These are phyloP conservation scores for Emergomyces africanus DNA, from an alignment of 2,329 filamentous ascomycete species.

Conservation along the genomic window DNA sequence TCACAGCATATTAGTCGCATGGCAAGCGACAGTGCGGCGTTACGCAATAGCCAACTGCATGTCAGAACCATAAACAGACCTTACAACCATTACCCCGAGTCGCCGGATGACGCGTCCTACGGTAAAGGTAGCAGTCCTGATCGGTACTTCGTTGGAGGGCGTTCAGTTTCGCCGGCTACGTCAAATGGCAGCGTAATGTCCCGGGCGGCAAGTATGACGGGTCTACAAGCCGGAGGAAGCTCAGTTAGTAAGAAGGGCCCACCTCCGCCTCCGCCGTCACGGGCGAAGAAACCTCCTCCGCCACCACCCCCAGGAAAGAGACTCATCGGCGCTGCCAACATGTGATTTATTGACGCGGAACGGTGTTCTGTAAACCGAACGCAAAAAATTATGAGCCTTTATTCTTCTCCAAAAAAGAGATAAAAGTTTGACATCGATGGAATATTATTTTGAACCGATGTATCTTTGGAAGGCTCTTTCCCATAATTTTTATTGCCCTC, in stretches of 20 bases:
- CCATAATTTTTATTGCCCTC: neutral
- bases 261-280: slow-evolving; percentile 49
- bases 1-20: slow-evolving; percentile 37
- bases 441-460: neutral
- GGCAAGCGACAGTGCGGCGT: slow-evolving; percentile 41
- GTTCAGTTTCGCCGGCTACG: slow-evolving; percentile 41
- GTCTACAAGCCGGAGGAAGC: slow-evolving; percentile 16
- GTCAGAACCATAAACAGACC: slow-evolving; percentile 29
- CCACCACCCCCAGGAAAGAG: slow-evolving; percentile 52
- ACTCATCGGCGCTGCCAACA: slow-evolving; percentile 17
- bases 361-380: neutral
- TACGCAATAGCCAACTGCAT: slow-evolving; percentile 35
- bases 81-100: slow-evolving; percentile 35
- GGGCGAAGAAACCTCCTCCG: slow-evolving; percentile 53
- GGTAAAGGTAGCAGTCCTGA: slow-evolving; percentile 37
- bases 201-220: slow-evolving; percentile 39
- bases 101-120: slow-evolving; percentile 38
- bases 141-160: slow-evolving; percentile 22
- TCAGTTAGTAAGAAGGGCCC: slow-evolving; percentile 40
- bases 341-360: slow-evolving; percentile 7
- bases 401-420: neutral
- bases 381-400: too few species aligned
- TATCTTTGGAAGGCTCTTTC: neutral
- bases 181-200: slow-evolving; percentile 40
- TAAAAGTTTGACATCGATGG: neutral